Evolutionary conservation across 208 protist species (phyloP), one percentile per base, ranked within the genome.

Genomic region (Naegleria gruberi): DNA sequence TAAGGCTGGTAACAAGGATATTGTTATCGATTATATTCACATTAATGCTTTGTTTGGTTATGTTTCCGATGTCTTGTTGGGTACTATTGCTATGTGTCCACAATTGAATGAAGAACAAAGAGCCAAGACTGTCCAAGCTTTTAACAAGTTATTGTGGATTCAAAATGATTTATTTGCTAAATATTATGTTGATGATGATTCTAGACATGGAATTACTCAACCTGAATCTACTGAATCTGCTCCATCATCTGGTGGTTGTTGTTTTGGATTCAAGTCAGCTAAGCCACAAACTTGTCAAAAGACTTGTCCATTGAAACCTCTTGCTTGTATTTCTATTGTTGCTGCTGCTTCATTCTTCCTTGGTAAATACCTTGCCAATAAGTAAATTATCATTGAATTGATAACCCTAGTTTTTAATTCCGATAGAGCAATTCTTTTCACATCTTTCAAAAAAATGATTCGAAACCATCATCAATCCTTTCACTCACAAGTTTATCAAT

Each of bases 91-190:
- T 44, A 26, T 12, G 23, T 43, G 12, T 5, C 1, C 15, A 47
- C 12, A 45, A 44, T 17, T 30, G 23, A 17, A 46, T 47, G 40
- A 74, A 12, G 85, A 89, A 41, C 12, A 44, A 26, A 43, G 40
- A 26, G 12, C 34, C 30, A 55, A 37, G 30, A 44, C 85, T 23
- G 26, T 89, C 2, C 12, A n/a, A 44, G 85, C 85, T 4, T 82
- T 89, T 23, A 89, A 43, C 34, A 89, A 89, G 26, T n/a, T 89
- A 23, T 44, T 89, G 8, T 89, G 85, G 85, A 89, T 89, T 47
- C 85, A 89, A 81, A 89, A 89, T 23, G 85, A 89, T 89, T 44
- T 89, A 12, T 89, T 89, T 47, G n/a, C 65, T 46, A 74, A 34
- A 43, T 34, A 89, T 44, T 89, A 89, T 47, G 40, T 89, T 40